A percentile compares a stretch with the other conserved stretches of the same genome.
Evolutionary conservation across 148 eudicot species (phyloP).

Genomic region (Chenopodium album): DNA sequence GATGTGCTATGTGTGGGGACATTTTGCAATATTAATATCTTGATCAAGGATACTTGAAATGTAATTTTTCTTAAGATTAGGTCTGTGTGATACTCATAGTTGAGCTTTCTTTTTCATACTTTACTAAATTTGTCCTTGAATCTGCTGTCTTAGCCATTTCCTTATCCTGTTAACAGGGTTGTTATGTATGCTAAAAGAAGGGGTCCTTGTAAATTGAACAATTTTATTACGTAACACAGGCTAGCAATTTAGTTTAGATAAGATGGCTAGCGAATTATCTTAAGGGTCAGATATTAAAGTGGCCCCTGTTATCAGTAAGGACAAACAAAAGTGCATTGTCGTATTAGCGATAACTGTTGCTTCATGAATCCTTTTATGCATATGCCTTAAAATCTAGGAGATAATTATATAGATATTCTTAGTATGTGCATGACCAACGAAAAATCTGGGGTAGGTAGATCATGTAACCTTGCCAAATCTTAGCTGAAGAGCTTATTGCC

Average conservation of each 20-base stretch:
- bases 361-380: not conserved
- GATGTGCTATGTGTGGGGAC: slow-evolving; percentile 21
- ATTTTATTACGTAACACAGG: slow-evolving; percentile 7
- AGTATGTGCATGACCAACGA: not conserved
- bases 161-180: slow-evolving; percentile 28
- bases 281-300: slow-evolving; percentile 17
- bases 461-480: slow-evolving; percentile 4
- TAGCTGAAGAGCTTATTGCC: not conserved
- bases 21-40: slow-evolving; percentile 16
- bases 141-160: slow-evolving; percentile 25
- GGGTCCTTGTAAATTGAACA: slow-evolving; percentile 12
- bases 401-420: slow-evolving; percentile 29
- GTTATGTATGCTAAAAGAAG: slow-evolving; percentile 15
- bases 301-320: slow-evolving; percentile 16
- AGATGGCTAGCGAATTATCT: slow-evolving; percentile 16
- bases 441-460: slow-evolving; percentile 1
- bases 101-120: slow-evolving; percentile 12
- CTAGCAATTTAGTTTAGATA: slow-evolving; percentile 16
- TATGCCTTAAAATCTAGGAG: slow-evolving; percentile 2
- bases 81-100: slow-evolving; percentile 28
- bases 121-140: slow-evolving; percentile 7
- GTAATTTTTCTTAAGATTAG: slow-evolving; percentile 18
- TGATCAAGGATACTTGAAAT: not conserved
- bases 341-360: not conserved
- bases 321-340: slow-evolving; percentile 25